Evolutionary conservation across 768 basidiomycete genomes (phyloP), one percentile per base, ranked within the genome.

Genomic region (Lyophyllum atratum): DNA sequence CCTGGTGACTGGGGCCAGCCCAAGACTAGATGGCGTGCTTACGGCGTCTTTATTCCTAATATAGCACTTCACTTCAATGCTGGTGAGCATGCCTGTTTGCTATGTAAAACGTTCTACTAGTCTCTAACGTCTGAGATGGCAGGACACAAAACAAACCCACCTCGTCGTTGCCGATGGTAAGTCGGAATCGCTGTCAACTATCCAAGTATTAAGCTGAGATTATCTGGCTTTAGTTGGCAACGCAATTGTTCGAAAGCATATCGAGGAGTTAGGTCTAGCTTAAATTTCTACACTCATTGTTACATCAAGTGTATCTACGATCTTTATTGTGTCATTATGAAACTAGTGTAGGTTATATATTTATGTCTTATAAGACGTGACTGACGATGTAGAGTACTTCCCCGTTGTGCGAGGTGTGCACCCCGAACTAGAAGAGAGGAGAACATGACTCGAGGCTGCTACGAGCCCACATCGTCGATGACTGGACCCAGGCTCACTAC

Each of bases 51-150:
- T 34, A 49, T 44, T 21, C 55, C 39, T 43, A 22, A 14, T 33
- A 31, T 59, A 88, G 87, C 86, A 88, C 66, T 87, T 86, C 58
- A 86, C 84, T 19, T 82, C 84, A 19, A 87, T 87, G 85, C 78
- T 88, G 58, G 85, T 86, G 50, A 45, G 62, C 26, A 17, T 39
- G 28, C 15, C 14, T 11, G 48, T 8, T 19, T 37, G 21, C 2
- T 15, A 25, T 46, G 37, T 4, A 19, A 47, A 43, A 49, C 24
- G 17, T 54, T 31, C 39, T 22, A 34, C n/a, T n/a, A n/a, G n/a
- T n/a, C n/a, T 55, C 53, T 57, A 39, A 25, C n/a, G 29, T 43
- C 42, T 26, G n/a, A 34, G 59, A 44, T 51, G 19, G 11, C 62
- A 87, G 86, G 86, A 89, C 62, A 80, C 84, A 49, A 79, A 80